Evolutionary conservation across 2,329 filamentous ascomycete genomes (phyloP).

Genomic region (Trichoderma endophyticum): DNA sequence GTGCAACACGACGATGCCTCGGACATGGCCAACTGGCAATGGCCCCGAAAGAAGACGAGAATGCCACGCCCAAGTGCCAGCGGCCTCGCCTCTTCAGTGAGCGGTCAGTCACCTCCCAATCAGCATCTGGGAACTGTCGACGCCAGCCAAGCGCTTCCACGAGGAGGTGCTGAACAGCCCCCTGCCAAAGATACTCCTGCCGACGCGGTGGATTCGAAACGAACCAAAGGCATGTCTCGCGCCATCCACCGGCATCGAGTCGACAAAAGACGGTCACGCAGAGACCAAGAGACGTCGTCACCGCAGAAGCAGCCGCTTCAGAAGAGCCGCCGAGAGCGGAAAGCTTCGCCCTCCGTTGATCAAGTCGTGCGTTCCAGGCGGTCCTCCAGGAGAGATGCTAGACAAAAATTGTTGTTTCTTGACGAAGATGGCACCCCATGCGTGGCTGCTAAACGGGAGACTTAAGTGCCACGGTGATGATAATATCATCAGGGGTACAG

Average conservation of each 20-base stretch:
- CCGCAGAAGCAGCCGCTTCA: not conserved
- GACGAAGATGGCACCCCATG: not conserved
- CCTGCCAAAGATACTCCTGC: not conserved
- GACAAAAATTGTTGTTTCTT: not conserved
- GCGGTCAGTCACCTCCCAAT: not conserved
- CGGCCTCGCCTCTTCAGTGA: not conserved
- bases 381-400: not conserved
- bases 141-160: not conserved
- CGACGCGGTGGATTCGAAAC: not conserved
- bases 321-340: not conserved
- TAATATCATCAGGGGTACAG: not conserved
- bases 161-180: not conserved
- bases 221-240: not conserved
- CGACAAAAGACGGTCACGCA: not conserved
- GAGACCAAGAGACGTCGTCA: not conserved
- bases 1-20: too few relatives aligned
- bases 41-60: too few relatives aligned
- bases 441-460: not conserved
- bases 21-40: too few relatives aligned
- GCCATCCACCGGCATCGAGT: not conserved
- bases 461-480: not conserved
- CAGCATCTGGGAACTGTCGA: not conserved
- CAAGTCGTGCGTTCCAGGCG: not conserved
- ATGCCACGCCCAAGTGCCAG: too few relatives aligned
- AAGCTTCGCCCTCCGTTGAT: not conserved